Conservation (phyloP, 1,139 yeast species). For the Blastobotrys serpentis region DNA sequence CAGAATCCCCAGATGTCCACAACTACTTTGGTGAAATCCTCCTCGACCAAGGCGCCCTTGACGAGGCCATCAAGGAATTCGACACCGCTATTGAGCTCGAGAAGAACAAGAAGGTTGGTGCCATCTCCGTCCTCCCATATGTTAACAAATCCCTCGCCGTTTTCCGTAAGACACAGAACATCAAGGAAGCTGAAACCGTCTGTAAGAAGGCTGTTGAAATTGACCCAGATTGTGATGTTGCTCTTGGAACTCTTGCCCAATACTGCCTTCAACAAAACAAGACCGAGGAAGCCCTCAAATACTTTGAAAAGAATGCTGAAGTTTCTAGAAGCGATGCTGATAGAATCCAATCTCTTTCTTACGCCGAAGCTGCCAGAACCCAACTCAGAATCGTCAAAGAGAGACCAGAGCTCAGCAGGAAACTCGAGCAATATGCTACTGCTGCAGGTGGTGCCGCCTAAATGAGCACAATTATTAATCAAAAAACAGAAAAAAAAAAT, state of each 20-base stretch:
- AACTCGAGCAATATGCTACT: constrained; percentile 29
- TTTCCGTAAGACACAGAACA: constrained; percentile 36
- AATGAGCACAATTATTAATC: neutral
- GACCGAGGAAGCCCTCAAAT: constrained; percentile 74
- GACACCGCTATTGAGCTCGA: constrained; percentile 86
- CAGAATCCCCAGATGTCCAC: constrained; percentile 87
- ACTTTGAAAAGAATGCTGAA: constrained; percentile 78
- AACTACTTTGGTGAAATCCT: constrained; percentile 94
- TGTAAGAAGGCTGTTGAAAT: constrained; percentile 73
- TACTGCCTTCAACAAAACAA: constrained; percentile 79
- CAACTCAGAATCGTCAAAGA: constrained; percentile 37
- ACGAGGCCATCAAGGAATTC: constrained; percentile 77
- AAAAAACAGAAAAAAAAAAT: too few species aligned
- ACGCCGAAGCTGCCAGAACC: constrained; percentile 70
- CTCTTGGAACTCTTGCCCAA: constrained; percentile 88
- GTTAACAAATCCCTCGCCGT: constrained; percentile 77
- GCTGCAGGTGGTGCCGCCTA: constrained; percentile 13
- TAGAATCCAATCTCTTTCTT: constrained; percentile 86
- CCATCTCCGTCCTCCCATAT: constrained; percentile 86
- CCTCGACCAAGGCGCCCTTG: constrained; percentile 73
- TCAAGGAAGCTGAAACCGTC: constrained; percentile 63
- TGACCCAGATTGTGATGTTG: constrained; percentile 88
- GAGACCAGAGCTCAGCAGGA: constrained; percentile 36
- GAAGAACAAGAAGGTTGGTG: constrained; percentile 47
- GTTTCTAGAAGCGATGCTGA: constrained; percentile 84